Base-by-base conservation (phyloP, 2,329 filamentous ascomycete species). In the Graphilbum fragrans region DNA sequence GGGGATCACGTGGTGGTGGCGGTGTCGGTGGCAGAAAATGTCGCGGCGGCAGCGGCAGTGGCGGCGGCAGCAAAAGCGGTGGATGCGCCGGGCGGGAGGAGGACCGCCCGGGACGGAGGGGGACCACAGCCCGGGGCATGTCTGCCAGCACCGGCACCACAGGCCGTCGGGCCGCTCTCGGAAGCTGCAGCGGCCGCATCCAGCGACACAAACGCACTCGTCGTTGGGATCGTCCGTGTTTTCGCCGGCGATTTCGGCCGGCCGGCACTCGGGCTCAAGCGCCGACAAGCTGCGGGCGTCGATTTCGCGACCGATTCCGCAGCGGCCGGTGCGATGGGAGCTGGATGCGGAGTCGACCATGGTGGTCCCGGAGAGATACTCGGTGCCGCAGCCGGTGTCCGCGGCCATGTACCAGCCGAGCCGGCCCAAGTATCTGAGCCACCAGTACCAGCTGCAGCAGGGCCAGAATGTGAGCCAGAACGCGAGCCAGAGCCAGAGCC, bases 1-100 rank as follows among this genome's bases (percentile, higher is more conserved):
- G 2, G 47, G 42, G 12, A 4, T 42, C 23, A 23, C 37, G 10
- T 44, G 39, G 39, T 49, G 47, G 47, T 49, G 45, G 43, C 39
- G 39, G 7, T 44, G 44, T 29, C 44, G 38, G 10, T 48, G 44
- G 44, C 46, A 40, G 21, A 43, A 35, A 5, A 37, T 42, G 35
- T 43, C 37, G 39, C 45, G 37, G 19, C 35, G 32, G 25, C 45
- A 47, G 33, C 32, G 43, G 4, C 35, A 36, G 3, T 41, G 41
- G 41, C 32, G 21, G 9, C 40, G 45, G 22, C 40, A 34, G 17
- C 41, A 25, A 33, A 20, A 18, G 32, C 17, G 18, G 23, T 32
- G 21, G 31, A 4, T 31, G 14, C 22, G 27, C 20, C 31, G 31
- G 14, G 29, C 29, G 14, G 14, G 11, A 31, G 12, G 11, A 16